These are phyloP conservation scores for Kwoniella shandongensis DNA, from an alignment of 768 basidiomycete species.

Conservation along the genomic window DNA sequence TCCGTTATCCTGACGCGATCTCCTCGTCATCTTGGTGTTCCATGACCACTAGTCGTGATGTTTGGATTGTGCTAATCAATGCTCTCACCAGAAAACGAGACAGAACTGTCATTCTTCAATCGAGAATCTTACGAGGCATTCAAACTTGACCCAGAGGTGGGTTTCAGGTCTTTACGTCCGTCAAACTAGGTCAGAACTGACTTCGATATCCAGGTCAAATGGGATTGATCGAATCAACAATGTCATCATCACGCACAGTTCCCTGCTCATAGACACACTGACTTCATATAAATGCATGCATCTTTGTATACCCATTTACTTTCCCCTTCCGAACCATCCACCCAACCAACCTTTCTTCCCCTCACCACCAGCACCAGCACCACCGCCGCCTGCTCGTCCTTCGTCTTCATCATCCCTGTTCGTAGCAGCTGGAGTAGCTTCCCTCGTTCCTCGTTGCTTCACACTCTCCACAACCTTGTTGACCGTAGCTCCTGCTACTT, in stretches of 20 bases:
- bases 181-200: background rate
- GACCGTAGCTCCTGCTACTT: conserved; percentile 8
- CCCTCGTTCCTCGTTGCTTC: conserved; percentile 63
- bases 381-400: conserved; percentile 59
- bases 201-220: conserved; percentile 15
- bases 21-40: background rate
- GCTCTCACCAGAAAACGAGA: conserved; percentile 98
- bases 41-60: too few relatives aligned
- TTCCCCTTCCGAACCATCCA: conserved; percentile 44
- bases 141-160: conserved; percentile 77
- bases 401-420: conserved; percentile 56
- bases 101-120: conserved; percentile 90
- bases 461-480: conserved; percentile 18
- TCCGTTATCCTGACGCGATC: background rate
- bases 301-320: conserved; percentile 3
- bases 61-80: too few relatives aligned
- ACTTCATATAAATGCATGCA: conserved; percentile 4
- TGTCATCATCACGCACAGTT: background rate
- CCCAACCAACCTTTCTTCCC: conserved; percentile 47
- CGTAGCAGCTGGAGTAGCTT: conserved; percentile 65
- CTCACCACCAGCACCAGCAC: conserved; percentile 13
- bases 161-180: background rate
- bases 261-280: background rate
- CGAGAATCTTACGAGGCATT: conserved; percentile 72
- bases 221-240: conserved; percentile 8